Evolutionary conservation across 1,284 basidiomycete species (phyloP), one percentile per base, ranked within the genome.

Genomic region (Ceraceosorus guamensis): DNA sequence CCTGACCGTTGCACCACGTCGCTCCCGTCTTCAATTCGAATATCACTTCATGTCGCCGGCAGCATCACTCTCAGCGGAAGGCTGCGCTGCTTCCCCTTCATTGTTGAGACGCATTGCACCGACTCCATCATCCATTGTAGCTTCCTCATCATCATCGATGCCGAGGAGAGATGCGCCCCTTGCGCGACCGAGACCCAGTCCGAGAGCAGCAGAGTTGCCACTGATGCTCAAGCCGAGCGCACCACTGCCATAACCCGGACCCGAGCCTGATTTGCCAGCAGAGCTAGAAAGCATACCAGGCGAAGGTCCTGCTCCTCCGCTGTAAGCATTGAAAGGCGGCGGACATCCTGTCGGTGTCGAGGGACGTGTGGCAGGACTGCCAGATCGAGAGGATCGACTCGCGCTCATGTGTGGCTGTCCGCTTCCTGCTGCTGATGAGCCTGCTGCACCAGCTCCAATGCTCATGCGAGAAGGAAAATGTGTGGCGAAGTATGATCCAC

Each of bases 141-240:
- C 39, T 11, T 16, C 39, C 11, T 41, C 39, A 11, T 41, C 39
- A 11, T 41, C 39, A 16, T 41, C 39, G 3, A 11, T 11, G 3
- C 16, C 10, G 11, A 41, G 39, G 39, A 11, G 39, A 11, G 16
- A 11, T 16, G 10, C 16, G 39, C 39, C 39, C 11, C 39, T 41
- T 16, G 39, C 39, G 39, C 24, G 24, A 24, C 24, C 24, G 24
- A 24, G 24, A 24, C 24, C 24, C 24, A 24, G 24, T 24, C 24
- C 24, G 24, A 24, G 24, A 24, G 16, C 39, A 16, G 39, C 39
- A 11, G 39, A 41, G 39, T 41, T 41, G 48, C 52, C 44, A 8
- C 52, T 46, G 34, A 53, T 46, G 52, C 52, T 53, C 44, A 53
- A 32, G 5, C 52, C 52, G 11, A 53, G 44, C 13, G 52, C 52